Evolutionary conservation across 306 rosid species (phyloP).

Genomic region (Trichosanthes truncata): DNA sequence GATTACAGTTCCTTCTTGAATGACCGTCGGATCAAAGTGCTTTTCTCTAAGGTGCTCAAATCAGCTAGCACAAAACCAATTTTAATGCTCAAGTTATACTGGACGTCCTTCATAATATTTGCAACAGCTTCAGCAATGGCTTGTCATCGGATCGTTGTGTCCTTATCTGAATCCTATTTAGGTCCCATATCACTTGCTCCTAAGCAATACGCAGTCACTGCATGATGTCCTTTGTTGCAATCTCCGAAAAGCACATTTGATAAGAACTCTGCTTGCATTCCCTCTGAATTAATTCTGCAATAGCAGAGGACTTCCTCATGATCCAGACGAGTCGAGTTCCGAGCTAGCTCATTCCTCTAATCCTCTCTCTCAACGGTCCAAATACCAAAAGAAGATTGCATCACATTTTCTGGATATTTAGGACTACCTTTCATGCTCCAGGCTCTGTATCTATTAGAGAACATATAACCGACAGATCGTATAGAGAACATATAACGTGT

Average conservation of each 20-base stretch:
- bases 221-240: constrained; percentile 22
- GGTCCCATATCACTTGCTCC: constrained; percentile 38
- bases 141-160: constrained; percentile 45
- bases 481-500: background rate
- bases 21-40: constrained; percentile 68
- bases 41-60: constrained; percentile 44
- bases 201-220: constrained; percentile 49
- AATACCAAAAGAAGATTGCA: background rate
- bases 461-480: background rate
- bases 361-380: background rate
- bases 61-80: constrained; percentile 49
- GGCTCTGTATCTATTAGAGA: background rate
- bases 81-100: constrained; percentile 54
- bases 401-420: background rate
- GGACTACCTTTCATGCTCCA: background rate
- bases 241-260: background rate
- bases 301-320: background rate
- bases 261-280: background rate
- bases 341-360: background rate
- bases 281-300: background rate
- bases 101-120: constrained; percentile 46
- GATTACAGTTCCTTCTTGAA: constrained; percentile 43
- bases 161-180: constrained; percentile 56
- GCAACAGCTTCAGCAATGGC: constrained; percentile 60
- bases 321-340: background rate